These are phyloP conservation scores for Syncephalastrum racemosum DNA, from an alignment of 371 early-diverging fungal species.

Conservation along the genomic window DNA sequence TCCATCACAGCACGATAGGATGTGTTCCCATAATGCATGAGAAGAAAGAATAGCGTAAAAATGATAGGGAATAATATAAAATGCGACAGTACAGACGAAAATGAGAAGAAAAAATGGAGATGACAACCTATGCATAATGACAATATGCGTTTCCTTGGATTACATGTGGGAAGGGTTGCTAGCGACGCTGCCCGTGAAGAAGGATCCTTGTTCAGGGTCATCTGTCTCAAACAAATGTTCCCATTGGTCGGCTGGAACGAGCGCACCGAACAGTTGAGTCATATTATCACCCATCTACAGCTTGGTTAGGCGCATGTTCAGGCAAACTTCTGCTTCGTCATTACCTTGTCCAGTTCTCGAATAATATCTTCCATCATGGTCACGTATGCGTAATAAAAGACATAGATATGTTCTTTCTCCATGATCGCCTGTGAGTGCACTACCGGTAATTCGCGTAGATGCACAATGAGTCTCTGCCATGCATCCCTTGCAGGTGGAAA, in stretches of 20 bases:
- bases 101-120: too few relatives aligned
- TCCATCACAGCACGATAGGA: too few relatives aligned
- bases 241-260: conserved; percentile 49
- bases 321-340: not conserved
- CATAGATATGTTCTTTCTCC: conserved; percentile 61
- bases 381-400: conserved; percentile 81
- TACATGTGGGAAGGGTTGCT: too few relatives aligned
- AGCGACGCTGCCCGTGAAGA: too few relatives aligned
- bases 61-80: too few relatives aligned
- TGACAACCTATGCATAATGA: too few relatives aligned
- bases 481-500: conserved; percentile 70
- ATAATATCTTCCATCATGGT: conserved; percentile 81
- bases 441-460: conserved; percentile 49
- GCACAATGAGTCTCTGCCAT: conserved; percentile 44
- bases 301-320: not conserved
- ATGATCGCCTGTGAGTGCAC: conserved; percentile 46
- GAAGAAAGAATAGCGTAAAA: too few relatives aligned
- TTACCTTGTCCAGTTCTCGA: conserved; percentile 70
- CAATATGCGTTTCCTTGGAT: too few relatives aligned
- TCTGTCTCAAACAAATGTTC: conserved; percentile 32
- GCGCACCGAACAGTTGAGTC: conserved; percentile 42
- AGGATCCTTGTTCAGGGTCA: conserved; percentile 8
- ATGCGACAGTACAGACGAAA: too few relatives aligned
- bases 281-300: conserved; percentile 41
- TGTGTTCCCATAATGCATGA: too few relatives aligned